A percentile compares a stretch with the other conserved stretches of the same genome.
These are phyloP conservation scores for Boletus fagicola DNA, from an alignment of 768 basidiomycete species.

Conservation along the genomic window DNA sequence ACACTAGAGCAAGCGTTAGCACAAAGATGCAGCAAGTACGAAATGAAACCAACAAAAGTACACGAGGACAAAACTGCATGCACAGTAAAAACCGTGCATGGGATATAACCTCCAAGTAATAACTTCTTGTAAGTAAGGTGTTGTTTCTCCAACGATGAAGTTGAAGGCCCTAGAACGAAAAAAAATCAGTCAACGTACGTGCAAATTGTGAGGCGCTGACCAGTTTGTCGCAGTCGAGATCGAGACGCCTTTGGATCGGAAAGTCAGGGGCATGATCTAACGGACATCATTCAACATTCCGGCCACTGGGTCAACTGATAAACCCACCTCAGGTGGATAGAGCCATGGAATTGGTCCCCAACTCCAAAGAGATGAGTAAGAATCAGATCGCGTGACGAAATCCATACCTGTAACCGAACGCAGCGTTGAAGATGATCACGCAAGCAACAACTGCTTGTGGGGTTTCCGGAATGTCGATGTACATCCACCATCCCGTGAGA, in stretches of 20 bases:
- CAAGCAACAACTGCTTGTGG: conserved; percentile 85
- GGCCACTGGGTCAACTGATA: conserved; percentile 1
- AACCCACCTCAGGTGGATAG: conserved; percentile 75
- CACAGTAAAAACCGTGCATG: conserved; percentile 94
- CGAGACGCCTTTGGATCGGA: conserved; percentile 95
- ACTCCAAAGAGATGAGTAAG: conserved; percentile 25
- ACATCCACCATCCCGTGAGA: conserved; percentile 91
- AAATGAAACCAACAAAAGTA: conserved; percentile 64
- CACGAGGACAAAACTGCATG: conserved; percentile 80
- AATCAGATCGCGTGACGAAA: neutral
- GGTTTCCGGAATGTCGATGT: conserved; percentile 80
- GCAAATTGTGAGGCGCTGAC: conserved; percentile 19
- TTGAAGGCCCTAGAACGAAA: conserved; percentile 61
- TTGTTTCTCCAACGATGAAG: conserved; percentile 84
- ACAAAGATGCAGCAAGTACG: neutral
- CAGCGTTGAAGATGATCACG: conserved; percentile 91
- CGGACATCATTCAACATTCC: conserved; percentile 3
- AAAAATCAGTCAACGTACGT: conserved; percentile 11
- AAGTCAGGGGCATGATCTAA: conserved; percentile 84
- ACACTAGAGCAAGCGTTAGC: conserved; percentile 46
- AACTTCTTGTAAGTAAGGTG: conserved; percentile 80
- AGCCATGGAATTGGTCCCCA: conserved; percentile 91
- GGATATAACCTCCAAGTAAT: conserved; percentile 93
- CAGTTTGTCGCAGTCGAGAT: conserved; percentile 88
- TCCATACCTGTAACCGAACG: conserved; percentile 79